Base-by-base conservation (phyloP, 208 protist species). In the Acanthamoeba rhysodes region DNA sequence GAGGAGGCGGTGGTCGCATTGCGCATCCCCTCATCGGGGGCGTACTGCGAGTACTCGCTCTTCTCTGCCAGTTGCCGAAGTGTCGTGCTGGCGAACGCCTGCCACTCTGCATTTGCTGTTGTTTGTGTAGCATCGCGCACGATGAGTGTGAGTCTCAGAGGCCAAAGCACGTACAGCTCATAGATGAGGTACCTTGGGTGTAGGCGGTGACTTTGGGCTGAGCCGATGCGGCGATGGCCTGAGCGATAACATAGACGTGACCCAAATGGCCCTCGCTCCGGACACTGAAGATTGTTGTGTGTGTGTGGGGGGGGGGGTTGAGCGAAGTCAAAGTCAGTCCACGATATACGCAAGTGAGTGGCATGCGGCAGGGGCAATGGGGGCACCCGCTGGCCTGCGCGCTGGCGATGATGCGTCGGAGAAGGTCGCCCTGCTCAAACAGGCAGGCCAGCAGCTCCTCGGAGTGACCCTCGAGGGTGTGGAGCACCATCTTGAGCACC, bases 401-500 rank as follows among this genome's bases (percentile, higher is more conserved):
- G 48, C 76, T 85, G 76, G 37, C 3, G 34, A 85, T 22, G 29
- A 85, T 29, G 20, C 76, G 76, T 10, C 27, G 32, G n/a, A 85
- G 48, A 14, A 85, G 76, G 14, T 24, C 20, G 76, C 41, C 76
- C 76, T 85, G 18, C 24, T 29, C 24, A 12, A 85, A 57, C 5
- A 85, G 76, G 18, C 41, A 57, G 8, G 76, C 34, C 34, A 57
- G 18, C 76, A 85, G 48, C 41, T 85, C 68, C 8, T 76, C 76
- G 3, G 76, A 85, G 20, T 78, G 70, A n/a, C 41, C 76, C 18
- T 57, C 76, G 45, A 85, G 48, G 6, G 27, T 57, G 27, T 85
- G 76, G 12, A 85, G 22, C 12, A 85, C 76, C 76, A 85, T 85
- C 76, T 85, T 85, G 76, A 85, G 76, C 76, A 85, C 76, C 22